A percentile compares a stretch with the other conserved stretches of the same genome.
These are phyloP conservation scores for Naganishia antarctica DNA, from an alignment of 768 basidiomycete genomes.

Conservation along the genomic window DNA sequence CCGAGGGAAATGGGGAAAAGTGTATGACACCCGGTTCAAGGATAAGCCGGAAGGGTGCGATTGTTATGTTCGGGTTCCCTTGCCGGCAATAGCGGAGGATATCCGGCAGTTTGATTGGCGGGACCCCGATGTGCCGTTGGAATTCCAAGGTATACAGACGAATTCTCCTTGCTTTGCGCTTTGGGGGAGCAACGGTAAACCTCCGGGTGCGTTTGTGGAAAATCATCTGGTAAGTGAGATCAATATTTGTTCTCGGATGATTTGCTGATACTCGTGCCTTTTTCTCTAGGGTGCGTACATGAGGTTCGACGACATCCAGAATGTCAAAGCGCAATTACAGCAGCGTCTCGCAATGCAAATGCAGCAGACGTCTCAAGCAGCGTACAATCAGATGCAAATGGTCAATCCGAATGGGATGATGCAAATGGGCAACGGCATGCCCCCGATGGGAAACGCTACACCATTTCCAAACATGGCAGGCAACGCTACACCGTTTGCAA, in stretches of 20 bases:
- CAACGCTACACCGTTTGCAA: background rate
- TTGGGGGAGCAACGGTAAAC: constrained; percentile 8
- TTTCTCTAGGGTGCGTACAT: background rate
- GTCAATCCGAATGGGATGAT: background rate
- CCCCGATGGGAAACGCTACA: constrained; percentile 8
- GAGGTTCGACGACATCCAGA: background rate
- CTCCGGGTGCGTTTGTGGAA: constrained; percentile 11
- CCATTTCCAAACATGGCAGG: constrained; percentile 4
- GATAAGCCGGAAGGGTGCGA: constrained; percentile 16
- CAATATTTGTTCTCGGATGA: background rate
- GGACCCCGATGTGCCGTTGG: background rate
- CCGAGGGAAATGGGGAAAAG: background rate
- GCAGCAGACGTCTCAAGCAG: background rate
- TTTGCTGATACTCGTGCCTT: background rate
- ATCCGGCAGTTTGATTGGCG: constrained; percentile 6
- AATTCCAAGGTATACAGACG: background rate
- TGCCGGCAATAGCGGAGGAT: constrained; percentile 12
- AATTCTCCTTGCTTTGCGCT: constrained; percentile 1
- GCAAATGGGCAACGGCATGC: background rate
- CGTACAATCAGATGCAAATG: background rate
- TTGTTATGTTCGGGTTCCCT: constrained; percentile 1
- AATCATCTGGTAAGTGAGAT: background rate
- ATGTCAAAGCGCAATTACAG: background rate
- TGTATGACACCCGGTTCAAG: background rate
- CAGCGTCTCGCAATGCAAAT: constrained; percentile 7